A percentile compares a stretch with the other conserved stretches of the same genome.
Conservation (phyloP, 2,329 filamentous ascomycete genomes). For the Pseudocercospora eumusae region DNA sequence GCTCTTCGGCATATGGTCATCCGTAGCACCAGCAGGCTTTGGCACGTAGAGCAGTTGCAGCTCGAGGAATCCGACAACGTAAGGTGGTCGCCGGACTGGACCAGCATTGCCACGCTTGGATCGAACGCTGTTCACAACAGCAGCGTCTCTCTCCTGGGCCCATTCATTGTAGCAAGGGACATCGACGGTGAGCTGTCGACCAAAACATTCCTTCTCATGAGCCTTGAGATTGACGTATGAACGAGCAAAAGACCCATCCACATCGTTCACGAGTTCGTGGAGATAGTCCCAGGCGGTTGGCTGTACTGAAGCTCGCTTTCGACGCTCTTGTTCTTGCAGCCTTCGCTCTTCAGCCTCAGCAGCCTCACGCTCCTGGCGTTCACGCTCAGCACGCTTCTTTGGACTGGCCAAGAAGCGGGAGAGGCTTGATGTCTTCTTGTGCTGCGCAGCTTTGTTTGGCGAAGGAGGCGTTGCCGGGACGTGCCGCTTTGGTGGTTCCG, state of each 20-base stretch:
- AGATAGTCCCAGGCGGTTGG: constrained; percentile 83
- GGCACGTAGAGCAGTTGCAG: constrained; percentile 94
- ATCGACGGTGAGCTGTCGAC: constrained; percentile 82
- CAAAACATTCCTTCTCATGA: constrained; percentile 84
- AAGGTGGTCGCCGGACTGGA: constrained; percentile 80
- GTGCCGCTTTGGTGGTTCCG: constrained; percentile 51
- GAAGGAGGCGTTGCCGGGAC: constrained; percentile 46
- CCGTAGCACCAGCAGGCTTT: constrained; percentile 78
- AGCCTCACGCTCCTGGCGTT: constrained; percentile 79
- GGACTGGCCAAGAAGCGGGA: constrained; percentile 91
- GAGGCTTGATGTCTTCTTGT: constrained; percentile 81
- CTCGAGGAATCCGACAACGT: constrained; percentile 92
- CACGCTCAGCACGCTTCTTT: constrained; percentile 94
- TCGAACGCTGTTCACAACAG: constrained; percentile 81
- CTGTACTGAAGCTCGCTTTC: constrained; percentile 61
- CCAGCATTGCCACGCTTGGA: constrained; percentile 67
- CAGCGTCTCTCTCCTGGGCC: constrained; percentile 78
- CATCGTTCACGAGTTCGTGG: constrained; percentile 76
- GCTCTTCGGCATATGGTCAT: constrained; percentile 99
- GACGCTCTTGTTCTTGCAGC: constrained; percentile 44
- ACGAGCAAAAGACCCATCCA: constrained; percentile 90
- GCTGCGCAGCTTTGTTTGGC: constrained; percentile 64
- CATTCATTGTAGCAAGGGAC: constrained; percentile 98
- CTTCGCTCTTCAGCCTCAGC: constrained; percentile 61
- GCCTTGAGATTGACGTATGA: constrained; percentile 93